Evolutionary conservation across 2,329 filamentous ascomycete species (phyloP).

Genomic region (Bipolaris sorokiniana): DNA sequence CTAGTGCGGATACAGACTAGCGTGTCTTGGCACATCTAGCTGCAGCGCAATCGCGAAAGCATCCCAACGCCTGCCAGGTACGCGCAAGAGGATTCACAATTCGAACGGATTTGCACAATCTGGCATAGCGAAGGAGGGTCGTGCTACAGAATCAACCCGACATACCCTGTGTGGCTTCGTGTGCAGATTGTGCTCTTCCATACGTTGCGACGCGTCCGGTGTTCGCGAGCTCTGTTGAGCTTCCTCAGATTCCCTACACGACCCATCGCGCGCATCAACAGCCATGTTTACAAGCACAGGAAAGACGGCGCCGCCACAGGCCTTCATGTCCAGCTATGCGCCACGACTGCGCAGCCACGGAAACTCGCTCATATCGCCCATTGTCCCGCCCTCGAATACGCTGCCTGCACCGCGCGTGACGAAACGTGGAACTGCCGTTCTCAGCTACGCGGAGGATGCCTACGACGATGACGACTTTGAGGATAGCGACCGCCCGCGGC

Average conservation of each 20-base stretch:
- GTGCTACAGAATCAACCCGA: constrained; percentile 4
- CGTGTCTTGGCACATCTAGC: constrained; percentile 25
- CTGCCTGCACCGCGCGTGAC: constrained; percentile 80
- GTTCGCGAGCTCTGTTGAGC: constrained; percentile 40
- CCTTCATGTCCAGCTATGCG: constrained; percentile 89
- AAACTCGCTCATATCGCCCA: constrained; percentile 87
- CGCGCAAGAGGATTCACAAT: constrained; percentile 30
- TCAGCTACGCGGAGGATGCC: constrained; percentile 97
- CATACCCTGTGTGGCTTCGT: constrained; percentile 6
- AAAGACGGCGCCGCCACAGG: constrained; percentile 69
- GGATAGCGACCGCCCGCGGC: constrained; percentile 71
- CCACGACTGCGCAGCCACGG: constrained; percentile 87
- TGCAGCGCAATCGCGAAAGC: constrained; percentile 31
- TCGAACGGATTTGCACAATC: constrained; percentile 14
- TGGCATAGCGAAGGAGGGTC: constrained; percentile 11
- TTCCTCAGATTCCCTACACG: constrained; percentile 31
- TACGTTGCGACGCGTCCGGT: constrained; percentile 40
- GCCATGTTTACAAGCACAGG: constrained; percentile 51
- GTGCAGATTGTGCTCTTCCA: constrained; percentile 1
- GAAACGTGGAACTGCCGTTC: constrained; percentile 92
- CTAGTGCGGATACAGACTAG: constrained; percentile 11
- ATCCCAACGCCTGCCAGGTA: constrained; percentile 31
- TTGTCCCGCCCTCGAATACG: constrained; percentile 74
- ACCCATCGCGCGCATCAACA: constrained; percentile 29
- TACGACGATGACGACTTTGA: constrained; percentile 85